A percentile compares a stretch with the other conserved stretches of the same genome.
These are phyloP conservation scores for Colletotrichum viniferum DNA, from an alignment of 2,329 filamentous ascomycete genomes.

Conservation along the genomic window DNA sequence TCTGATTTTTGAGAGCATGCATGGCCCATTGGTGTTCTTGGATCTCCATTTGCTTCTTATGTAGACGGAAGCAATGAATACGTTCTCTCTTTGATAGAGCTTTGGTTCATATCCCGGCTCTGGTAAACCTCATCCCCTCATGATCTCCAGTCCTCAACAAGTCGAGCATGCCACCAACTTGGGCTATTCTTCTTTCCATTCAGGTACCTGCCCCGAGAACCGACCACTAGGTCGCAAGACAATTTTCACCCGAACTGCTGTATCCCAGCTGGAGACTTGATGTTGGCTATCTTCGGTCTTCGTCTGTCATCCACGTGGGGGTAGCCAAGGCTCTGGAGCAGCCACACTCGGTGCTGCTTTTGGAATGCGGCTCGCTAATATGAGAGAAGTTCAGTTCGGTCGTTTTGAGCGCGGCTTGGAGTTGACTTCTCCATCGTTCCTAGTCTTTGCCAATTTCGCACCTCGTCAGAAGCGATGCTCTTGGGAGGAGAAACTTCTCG, in stretches of 20 bases:
- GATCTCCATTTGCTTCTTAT: background rate
- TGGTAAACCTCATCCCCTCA: background rate
- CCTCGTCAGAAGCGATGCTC: background rate
- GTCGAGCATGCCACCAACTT: background rate
- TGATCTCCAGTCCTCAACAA: background rate
- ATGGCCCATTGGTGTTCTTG: background rate
- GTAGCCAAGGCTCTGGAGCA: background rate
- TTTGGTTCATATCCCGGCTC: background rate
- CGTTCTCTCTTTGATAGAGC: background rate
- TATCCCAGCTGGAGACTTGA: background rate
- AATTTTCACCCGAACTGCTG: background rate
- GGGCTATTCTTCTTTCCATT: background rate
- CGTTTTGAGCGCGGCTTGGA: background rate
- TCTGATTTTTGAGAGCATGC: background rate
- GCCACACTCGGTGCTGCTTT: background rate
- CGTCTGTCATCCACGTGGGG: background rate
- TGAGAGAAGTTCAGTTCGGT: background rate
- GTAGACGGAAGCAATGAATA: background rate
- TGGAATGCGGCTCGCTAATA: background rate
- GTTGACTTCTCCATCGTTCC: rapidly evolving
- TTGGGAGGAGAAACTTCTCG: background rate
- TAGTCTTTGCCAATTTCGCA: background rate
- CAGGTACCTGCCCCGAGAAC: too few relatives aligned
- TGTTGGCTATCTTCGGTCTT: background rate
- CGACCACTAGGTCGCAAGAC: background rate